A percentile compares a stretch with the other conserved stretches of the same genome.
phyloP scores from a whole-genome alignment of 768 basidiomycete genomes.

The Tricholoma terreum region DNA sequence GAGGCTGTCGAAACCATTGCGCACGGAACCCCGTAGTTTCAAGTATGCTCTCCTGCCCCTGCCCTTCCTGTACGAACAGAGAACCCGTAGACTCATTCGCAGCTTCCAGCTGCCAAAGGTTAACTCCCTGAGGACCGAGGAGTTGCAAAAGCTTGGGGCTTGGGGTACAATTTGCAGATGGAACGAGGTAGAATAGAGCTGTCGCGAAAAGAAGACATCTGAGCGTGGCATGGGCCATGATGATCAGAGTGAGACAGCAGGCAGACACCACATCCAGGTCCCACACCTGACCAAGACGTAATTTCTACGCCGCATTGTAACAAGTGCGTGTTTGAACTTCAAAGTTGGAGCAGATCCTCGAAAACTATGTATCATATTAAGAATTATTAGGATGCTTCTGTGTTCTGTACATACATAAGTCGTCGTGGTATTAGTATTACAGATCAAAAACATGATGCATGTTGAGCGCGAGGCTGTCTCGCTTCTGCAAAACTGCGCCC shows the following conservation, averaged over 20 bases:
- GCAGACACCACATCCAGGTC: no score
- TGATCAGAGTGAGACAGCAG: not conserved
- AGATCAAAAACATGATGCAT: conserved; percentile 5
- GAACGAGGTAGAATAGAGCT: conserved; percentile 3
- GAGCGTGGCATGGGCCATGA: conserved; percentile 8
- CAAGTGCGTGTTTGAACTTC: no score
- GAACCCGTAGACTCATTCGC: conserved; percentile 6
- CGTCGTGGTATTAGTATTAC: not conserved
- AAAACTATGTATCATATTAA: no score
- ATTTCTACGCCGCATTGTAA: no score
- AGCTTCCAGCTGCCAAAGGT: conserved; percentile 55
- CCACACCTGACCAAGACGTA: no score
- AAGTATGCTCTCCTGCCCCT: conserved; percentile 4
- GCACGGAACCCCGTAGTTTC: conserved; percentile 42
- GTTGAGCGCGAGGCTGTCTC: not conserved
- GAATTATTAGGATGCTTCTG: no score
- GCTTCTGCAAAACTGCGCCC: not conserved
- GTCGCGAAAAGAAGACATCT: conserved; percentile 4
- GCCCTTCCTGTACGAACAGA: conserved; percentile 19
- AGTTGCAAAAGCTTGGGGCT: conserved; percentile 19
- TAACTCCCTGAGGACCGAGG: conserved; percentile 58
- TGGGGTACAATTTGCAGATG: conserved; percentile 4
- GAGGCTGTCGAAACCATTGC: conserved; percentile 77
- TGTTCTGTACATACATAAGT: no score
- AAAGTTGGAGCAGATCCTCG: no score